Conservation (phyloP, 768 basidiomycete species). For the Chalciporus sphaerocephalus region DNA sequence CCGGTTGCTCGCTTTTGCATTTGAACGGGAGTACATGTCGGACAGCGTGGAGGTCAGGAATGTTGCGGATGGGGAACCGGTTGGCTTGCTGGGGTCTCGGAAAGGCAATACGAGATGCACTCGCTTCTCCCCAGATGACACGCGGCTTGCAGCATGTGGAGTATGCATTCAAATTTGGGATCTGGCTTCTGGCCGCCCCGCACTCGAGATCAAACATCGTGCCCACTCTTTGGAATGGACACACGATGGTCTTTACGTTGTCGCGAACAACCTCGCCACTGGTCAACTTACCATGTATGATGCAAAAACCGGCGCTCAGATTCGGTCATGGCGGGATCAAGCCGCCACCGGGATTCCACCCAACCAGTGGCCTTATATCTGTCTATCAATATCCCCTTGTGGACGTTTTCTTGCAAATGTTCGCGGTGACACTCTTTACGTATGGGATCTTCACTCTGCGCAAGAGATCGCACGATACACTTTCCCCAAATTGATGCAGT, state of each 20-base stretch:
- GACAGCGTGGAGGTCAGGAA: constrained; percentile 17
- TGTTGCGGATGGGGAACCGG: constrained; percentile 10
- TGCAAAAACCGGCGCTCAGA: constrained; percentile 12
- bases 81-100: constrained; percentile 18
- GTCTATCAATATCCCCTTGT: constrained; percentile 19
- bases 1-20: constrained; percentile 17
- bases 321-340: constrained; percentile 21
- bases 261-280: constrained; percentile 22
- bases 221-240: constrained; percentile 25
- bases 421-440: constrained; percentile 13
- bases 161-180: constrained; percentile 25
- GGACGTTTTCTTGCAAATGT: constrained; percentile 20
- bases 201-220: constrained; percentile 25
- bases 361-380: constrained; percentile 22
- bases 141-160: constrained; percentile 22
- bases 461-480: constrained; percentile 16
- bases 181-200: constrained; percentile 11
- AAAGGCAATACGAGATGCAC: constrained; percentile 25
- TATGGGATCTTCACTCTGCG: constrained; percentile 16
- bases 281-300: constrained; percentile 26
- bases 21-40: constrained; percentile 26
- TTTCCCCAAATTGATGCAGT: constrained; percentile 23
- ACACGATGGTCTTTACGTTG: constrained; percentile 16
- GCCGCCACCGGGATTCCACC: not conserved
- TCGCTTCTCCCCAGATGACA: constrained; percentile 23